Base-by-base conservation (phyloP, 768 basidiomycete species). In the Amanita inopinata region DNA sequence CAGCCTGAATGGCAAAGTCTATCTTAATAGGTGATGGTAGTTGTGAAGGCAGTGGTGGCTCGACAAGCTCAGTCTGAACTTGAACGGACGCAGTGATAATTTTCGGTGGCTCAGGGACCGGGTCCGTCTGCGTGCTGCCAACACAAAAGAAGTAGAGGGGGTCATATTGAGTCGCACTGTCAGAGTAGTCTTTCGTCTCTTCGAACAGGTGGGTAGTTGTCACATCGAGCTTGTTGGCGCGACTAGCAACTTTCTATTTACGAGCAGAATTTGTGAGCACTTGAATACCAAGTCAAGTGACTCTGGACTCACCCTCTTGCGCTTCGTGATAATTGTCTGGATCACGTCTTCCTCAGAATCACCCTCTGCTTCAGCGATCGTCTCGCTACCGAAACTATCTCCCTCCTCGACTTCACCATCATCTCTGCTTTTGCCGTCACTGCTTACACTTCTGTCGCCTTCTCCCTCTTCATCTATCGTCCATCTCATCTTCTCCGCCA, bases 291-390 rank as follows among this genome's bases (percentile, higher is more conserved):
- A 5, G 22, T 28, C 43, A 17, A 37, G 33, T 52, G 25, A 52
- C 47, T 31, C 33, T 48, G n/a, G n/a, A 7, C 65, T 18, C 53
- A 82, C 82, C 67, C 83, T 69, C 61, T 83, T 86, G 54, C 78
- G 83, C 46, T 86, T 67, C 1, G 88, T 91, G 51, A 93, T 90
- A 50, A 93, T 91, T 2, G 89, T 91, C 60, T 92, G 82, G 46
- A 85, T 76, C 30, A 84, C 76, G 53, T 85, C 83, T 51, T 83
- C 83, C 14, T 70, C 78, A 2, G 76, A 70, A 12, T 70, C 76
- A 17, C 17, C 20, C 28, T 44, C 43, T 3, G 36, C 23, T 7
- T 36, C 37, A 10, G 34, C 37, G 5, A 37, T 37, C 14, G 44
- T 38, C 11, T 45, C 38, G 19, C 44, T 45, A 12, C 19, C 32